Percentiles rank a stretch among this genome's conserved stretches.
These are phyloP conservation scores for Macaranga tanarius DNA, from an alignment of 441 rosid species.

Conservation along the genomic window DNA sequence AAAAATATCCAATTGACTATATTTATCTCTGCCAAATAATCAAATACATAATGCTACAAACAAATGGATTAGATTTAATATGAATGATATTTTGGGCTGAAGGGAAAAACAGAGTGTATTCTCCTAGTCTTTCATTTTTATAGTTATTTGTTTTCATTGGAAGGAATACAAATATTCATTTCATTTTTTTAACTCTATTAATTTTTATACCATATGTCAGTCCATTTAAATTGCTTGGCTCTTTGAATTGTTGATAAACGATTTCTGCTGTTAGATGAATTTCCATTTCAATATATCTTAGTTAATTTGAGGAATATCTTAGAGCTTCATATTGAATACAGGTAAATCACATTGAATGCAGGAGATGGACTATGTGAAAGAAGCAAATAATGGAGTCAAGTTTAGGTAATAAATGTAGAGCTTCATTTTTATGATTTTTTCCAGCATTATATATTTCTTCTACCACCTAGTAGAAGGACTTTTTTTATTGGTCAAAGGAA, in stretches of 20 bases:
- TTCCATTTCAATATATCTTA: conserved; percentile 16
- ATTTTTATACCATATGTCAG: background rate
- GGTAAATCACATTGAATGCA: conserved; percentile 99
- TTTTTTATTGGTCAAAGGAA: background rate
- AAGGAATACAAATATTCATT: background rate
- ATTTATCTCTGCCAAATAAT: background rate
- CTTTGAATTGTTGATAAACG: background rate
- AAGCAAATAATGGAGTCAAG: conserved; percentile 84
- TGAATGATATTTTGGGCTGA: background rate
- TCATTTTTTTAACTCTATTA: background rate
- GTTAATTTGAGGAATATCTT: conserved; percentile 61
- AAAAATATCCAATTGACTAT: background rate
- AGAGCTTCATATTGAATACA: conserved; percentile 96
- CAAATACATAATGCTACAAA: background rate
- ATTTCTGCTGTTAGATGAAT: conserved; percentile 3
- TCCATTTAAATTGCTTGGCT: background rate
- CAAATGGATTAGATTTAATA: background rate
- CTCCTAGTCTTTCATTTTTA: background rate
- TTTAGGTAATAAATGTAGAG: conserved; percentile 52
- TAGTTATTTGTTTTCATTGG: background rate
- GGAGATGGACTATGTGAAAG: conserved; percentile 97
- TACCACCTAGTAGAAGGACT: background rate
- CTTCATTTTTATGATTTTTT: background rate
- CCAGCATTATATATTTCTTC: background rate
- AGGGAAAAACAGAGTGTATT: background rate